Conservation (phyloP, 176 grass and related monocot species). For the Rhipidocladum racemiflorum region DNA sequence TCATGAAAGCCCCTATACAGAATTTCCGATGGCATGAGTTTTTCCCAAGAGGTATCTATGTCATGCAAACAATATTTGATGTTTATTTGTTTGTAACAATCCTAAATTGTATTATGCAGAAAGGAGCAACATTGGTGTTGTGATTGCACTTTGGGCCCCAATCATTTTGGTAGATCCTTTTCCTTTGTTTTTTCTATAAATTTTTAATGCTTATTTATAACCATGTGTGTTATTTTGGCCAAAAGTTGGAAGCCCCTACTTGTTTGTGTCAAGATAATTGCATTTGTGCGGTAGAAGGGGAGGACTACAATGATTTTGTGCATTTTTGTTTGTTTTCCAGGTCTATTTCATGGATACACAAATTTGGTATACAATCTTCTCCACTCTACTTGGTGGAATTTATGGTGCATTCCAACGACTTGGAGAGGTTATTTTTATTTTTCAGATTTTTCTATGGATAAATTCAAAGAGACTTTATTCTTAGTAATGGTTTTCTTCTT, state of each 20-base stretch:
- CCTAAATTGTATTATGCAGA: conserved; percentile 44
- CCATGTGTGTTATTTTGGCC: not conserved
- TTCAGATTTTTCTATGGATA: not conserved
- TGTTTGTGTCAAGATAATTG: not conserved
- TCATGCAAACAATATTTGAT: conserved; percentile 12
- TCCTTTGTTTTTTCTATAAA: conserved; percentile 22
- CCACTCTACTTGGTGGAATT: conserved; percentile 84
- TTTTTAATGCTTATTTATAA: conserved; percentile 9
- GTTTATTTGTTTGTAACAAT: conserved; percentile 27
- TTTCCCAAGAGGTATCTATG: conserved; percentile 83
- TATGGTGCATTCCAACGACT: conserved; percentile 93
- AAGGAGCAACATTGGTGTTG: conserved; percentile 82
- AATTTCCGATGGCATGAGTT: conserved; percentile 89
- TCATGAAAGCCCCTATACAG: conserved; percentile 76
- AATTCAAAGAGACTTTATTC: not conserved
- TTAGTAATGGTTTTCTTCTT: conserved; percentile 10
- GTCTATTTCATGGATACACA: conserved; percentile 99
- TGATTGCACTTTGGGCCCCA: conserved; percentile 84
- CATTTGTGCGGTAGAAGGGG: conserved; percentile 4
- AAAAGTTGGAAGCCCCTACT: not conserved
- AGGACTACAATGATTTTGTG: conserved; percentile 21
- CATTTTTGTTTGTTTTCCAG: conserved; percentile 46
- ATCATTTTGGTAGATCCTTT: conserved; percentile 72
- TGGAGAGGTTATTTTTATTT: conserved; percentile 66
- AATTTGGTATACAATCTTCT: conserved; percentile 99